Percentiles rank a stretch among this genome's conserved stretches.
Evolutionary conservation across 176 grass and related monocot genomes (phyloP).

Genomic region (Guadua angustifolia): DNA sequence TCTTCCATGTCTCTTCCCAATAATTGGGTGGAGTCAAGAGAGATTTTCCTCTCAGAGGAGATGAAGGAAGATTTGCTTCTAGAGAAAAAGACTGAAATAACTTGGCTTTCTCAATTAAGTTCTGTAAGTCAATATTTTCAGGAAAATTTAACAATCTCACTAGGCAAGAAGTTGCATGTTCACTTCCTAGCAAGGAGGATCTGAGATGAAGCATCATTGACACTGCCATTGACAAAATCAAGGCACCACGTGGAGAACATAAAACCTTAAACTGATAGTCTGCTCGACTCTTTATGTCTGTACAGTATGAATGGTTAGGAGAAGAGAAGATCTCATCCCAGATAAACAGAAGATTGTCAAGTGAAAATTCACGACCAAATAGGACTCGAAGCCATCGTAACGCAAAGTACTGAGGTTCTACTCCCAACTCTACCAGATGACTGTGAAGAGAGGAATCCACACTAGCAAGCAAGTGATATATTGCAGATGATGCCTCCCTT

Average conservation of each 20-base stretch:
- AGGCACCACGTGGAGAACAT: conserved; percentile 82
- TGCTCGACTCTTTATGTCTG: conserved; percentile 42
- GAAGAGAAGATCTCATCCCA: conserved; percentile 97
- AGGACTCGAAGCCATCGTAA: conserved; percentile 90
- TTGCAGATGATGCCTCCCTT: conserved; percentile 77
- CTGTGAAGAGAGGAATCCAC: conserved; percentile 86
- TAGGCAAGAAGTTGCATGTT: conserved; percentile 84
- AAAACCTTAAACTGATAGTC: conserved; percentile 75
- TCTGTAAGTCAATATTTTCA: conserved; percentile 67
- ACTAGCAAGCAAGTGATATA: conserved; percentile 78
- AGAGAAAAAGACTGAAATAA: conserved; percentile 75
- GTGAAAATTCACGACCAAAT: conserved; percentile 94
- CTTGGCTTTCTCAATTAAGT: conserved; percentile 85
- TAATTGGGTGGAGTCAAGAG: conserved; percentile 61
- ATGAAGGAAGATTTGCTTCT: conserved; percentile 72
- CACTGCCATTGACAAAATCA: conserved; percentile 84
- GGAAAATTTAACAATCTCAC: conserved; percentile 89
- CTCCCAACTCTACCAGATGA: conserved; percentile 85
- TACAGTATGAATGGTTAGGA: conserved; percentile 56
- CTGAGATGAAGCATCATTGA: conserved; percentile 96
- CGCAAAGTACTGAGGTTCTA: conserved; percentile 95
- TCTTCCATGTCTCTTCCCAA: conserved; percentile 97
- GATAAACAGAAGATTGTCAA: conserved; percentile 79
- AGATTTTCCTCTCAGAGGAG: conserved; percentile 49
- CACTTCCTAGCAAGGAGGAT: conserved; percentile 83